Percentiles rank a stretch among this genome's conserved stretches.
Evolutionary conservation across 73 alveolate species (phyloP).

Genomic region (Paramecium bursaria): DNA sequence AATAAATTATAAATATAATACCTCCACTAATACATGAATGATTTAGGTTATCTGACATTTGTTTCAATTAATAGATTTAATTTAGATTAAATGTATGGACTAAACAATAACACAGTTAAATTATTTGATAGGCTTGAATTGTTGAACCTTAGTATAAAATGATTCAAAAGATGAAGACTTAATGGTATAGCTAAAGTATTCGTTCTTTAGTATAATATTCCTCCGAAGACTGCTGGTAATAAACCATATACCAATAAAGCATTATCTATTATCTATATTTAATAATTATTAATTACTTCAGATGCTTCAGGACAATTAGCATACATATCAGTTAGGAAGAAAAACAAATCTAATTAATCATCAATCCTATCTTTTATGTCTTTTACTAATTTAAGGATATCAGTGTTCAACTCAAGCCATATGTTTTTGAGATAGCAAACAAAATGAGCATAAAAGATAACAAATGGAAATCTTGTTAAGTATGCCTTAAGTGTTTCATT

Average conservation of each 20-base stretch:
- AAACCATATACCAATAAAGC: conserved; percentile 30
- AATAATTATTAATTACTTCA: not conserved
- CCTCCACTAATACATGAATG: conserved; percentile 30
- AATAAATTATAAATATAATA: too few relatives aligned
- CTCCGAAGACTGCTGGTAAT: conserved; percentile 43
- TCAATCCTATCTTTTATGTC: conserved; percentile 38
- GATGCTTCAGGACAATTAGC: conserved; percentile 17
- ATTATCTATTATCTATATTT: conserved; percentile 38
- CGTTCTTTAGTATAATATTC: conserved; percentile 19
- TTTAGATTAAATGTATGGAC: not conserved
- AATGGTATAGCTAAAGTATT: conserved; percentile 33
- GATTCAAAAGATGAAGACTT: conserved; percentile 10
- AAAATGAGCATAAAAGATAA: conserved; percentile 15
- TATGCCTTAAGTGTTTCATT: too few relatives aligned
- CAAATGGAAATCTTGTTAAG: conserved; percentile 39
- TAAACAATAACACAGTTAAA: not conserved
- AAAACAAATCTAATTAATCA: conserved; percentile 48
- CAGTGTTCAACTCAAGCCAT: conserved; percentile 28
- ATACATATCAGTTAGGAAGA: conserved; percentile 21
- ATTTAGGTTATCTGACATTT: conserved; percentile 38
- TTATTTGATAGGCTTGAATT: not conserved
- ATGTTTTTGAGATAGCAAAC: conserved; percentile 39
- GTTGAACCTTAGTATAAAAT: not conserved
- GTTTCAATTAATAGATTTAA: not conserved
- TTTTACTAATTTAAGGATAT: not conserved